A percentile compares a stretch with the other conserved stretches of the same genome.
phyloP scores from a whole-genome alignment of 768 basidiomycete genomes.

The Lactarius pseudohatsudake region DNA sequence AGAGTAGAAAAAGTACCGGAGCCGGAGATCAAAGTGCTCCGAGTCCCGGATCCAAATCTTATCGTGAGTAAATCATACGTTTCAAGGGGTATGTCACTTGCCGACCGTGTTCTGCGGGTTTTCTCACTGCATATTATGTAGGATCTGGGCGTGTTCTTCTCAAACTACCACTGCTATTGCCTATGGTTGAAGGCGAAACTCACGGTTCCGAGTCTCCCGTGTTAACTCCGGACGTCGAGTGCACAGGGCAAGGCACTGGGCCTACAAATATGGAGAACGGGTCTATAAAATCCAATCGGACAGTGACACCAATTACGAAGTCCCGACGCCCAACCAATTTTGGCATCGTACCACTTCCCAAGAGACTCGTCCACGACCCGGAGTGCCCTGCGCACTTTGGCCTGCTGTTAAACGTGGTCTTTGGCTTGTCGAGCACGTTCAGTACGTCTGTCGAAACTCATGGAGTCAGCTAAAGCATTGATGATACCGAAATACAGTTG shows the following conservation, averaged over 20 bases:
- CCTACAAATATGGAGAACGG: not conserved
- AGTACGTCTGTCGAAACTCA: slow-evolving; percentile 39
- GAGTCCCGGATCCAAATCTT: not conserved
- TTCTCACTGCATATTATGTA: not conserved
- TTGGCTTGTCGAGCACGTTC: slow-evolving; percentile 50
- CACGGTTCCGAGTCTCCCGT: not conserved
- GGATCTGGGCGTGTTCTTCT: not conserved
- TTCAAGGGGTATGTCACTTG: not conserved
- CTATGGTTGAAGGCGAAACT: not conserved
- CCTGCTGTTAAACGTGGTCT: slow-evolving; percentile 43
- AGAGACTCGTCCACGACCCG: slow-evolving; percentile 42
- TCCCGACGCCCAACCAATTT: slow-evolving; percentile 34
- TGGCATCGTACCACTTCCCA: slow-evolving; percentile 49
- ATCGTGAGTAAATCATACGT: not conserved
- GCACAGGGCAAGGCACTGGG: too few relatives aligned
- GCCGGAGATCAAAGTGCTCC: not conserved
- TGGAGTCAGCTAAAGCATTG: slow-evolving; percentile 21
- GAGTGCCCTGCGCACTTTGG: slow-evolving; percentile 40
- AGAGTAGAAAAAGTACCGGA: not conserved
- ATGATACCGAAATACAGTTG: slow-evolving; percentile 40
- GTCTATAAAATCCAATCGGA: not conserved
- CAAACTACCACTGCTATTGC: not conserved
- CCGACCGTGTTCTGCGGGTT: not conserved
- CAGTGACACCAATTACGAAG: not conserved
- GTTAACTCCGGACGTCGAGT: not conserved